These are phyloP conservation scores for Omphalotus olearius DNA, from an alignment of 1,284 basidiomycete genomes.

Conservation along the genomic window DNA sequence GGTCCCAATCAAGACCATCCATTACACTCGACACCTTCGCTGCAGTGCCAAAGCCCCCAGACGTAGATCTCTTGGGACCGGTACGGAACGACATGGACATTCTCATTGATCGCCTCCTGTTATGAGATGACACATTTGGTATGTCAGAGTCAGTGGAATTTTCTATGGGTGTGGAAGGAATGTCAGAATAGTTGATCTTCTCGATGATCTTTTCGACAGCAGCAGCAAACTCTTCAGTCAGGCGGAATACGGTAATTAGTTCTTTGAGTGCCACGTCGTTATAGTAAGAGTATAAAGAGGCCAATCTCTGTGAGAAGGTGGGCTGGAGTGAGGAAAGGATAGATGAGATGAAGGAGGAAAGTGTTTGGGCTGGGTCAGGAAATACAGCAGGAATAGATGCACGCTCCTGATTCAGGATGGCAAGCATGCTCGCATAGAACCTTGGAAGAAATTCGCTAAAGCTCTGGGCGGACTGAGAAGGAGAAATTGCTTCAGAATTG, in stretches of 20 bases:
- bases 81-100: constrained; percentile 72
- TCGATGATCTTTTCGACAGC: constrained; percentile 73
- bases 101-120: constrained; percentile 56
- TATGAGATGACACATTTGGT: constrained; percentile 25
- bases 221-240: constrained; percentile 78
- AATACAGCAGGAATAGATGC: constrained; percentile 78
- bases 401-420: constrained; percentile 68
- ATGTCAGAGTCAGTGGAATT: constrained; percentile 13
- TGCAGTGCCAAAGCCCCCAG: constrained; percentile 19
- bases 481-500: constrained; percentile 27
- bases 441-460: constrained; percentile 68
- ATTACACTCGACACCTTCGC: constrained; percentile 22
- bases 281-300: constrained; percentile 59
- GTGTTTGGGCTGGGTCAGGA: constrained; percentile 67
- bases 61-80: constrained; percentile 33
- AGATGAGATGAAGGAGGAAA: constrained; percentile 79
- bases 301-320: constrained; percentile 73
- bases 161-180: constrained; percentile 25
- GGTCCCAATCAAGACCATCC: constrained; percentile 75
- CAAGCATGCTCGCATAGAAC: constrained; percentile 70
- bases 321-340: constrained; percentile 78
- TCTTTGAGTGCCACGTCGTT: constrained; percentile 62
- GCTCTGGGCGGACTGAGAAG: constrained; percentile 20
- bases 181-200: constrained; percentile 52
- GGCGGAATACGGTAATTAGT: constrained; percentile 65